A percentile compares a stretch with the other conserved stretches of the same genome.
Evolutionary conservation across 345 rosid species (phyloP).

Genomic region (Noccaea bulbosa): DNA sequence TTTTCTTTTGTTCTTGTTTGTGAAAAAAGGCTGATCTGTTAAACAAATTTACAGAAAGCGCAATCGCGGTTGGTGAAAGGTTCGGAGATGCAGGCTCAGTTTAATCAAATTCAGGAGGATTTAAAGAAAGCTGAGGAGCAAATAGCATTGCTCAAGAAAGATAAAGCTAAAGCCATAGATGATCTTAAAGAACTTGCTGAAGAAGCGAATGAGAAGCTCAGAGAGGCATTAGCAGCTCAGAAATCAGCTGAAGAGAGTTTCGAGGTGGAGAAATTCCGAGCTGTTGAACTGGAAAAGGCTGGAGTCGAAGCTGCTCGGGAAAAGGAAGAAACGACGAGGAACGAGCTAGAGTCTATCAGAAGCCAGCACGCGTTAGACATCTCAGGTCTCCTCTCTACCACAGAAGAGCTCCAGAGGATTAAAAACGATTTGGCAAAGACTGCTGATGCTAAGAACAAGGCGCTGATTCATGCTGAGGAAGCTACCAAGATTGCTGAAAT

Average conservation of each 20-base stretch:
- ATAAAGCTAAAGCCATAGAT: conserved; percentile 69
- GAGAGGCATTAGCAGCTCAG: conserved; percentile 84
- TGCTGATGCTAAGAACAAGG: conserved; percentile 83
- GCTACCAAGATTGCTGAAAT: conserved; percentile 91
- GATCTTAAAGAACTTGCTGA: conserved; percentile 72
- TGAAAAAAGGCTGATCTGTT: neutral
- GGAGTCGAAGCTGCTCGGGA: conserved; percentile 78
- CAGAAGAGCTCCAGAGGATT: conserved; percentile 69
- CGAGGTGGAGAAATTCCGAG: conserved; percentile 85
- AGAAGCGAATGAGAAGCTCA: conserved; percentile 78
- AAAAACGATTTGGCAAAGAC: conserved; percentile 78
- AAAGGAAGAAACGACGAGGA: conserved; percentile 73
- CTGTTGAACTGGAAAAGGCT: conserved; percentile 82
- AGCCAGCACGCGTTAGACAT: conserved; percentile 88
- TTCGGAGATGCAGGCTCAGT: conserved; percentile 69
- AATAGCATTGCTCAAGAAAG: conserved; percentile 70
- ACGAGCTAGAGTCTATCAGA: conserved; percentile 73
- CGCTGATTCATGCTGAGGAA: conserved; percentile 83
- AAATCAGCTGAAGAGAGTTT: conserved; percentile 81
- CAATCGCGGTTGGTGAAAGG: conserved; percentile 60
- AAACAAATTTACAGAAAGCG: conserved; percentile 56
- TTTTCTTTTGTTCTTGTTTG: neutral
- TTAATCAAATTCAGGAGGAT: conserved; percentile 73
- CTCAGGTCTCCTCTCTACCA: conserved; percentile 72
- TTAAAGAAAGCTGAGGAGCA: conserved; percentile 81